Conservation (phyloP, 192 early-diverging fungal species). For the Podila epicladia region DNA sequence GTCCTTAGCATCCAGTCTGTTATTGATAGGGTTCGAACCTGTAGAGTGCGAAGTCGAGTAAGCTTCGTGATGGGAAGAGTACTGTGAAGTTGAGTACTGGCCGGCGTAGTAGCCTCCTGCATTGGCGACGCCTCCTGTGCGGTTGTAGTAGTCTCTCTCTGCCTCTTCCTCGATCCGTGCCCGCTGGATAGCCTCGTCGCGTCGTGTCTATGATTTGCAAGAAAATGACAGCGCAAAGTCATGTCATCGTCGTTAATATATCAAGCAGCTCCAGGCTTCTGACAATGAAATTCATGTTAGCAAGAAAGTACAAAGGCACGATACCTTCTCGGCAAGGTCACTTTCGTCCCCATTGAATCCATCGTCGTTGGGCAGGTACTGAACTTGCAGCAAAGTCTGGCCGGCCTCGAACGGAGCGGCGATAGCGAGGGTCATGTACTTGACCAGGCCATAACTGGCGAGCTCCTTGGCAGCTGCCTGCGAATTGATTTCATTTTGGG, state of each 20-base stretch:
- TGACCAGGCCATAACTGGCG: constrained; percentile 69
- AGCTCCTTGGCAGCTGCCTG: constrained; percentile 67
- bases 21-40: neutral
- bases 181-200: constrained; percentile 21
- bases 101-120: constrained; percentile 28
- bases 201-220: constrained; percentile 15
- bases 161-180: constrained; percentile 9
- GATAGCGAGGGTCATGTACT: constrained; percentile 68
- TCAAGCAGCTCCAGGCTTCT: too few relatives aligned
- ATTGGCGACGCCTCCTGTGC: constrained; percentile 10
- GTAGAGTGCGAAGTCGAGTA: neutral
- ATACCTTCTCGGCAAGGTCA: constrained; percentile 51
- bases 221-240: neutral
- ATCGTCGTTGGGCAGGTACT: constrained; percentile 73
- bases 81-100: constrained; percentile 9
- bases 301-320: neutral
- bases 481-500: constrained; percentile 51
- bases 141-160: constrained; percentile 38
- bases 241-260: too few relatives aligned
- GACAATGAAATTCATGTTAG: neutral
- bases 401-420: constrained; percentile 74
- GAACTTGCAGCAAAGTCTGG: constrained; percentile 82
- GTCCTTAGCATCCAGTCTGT: neutral
- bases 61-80: neutral
- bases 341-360: constrained; percentile 50